Evolutionary conservation across 2,329 filamentous ascomycete genomes (phyloP).

Genomic region (Talaromyces sp.): DNA sequence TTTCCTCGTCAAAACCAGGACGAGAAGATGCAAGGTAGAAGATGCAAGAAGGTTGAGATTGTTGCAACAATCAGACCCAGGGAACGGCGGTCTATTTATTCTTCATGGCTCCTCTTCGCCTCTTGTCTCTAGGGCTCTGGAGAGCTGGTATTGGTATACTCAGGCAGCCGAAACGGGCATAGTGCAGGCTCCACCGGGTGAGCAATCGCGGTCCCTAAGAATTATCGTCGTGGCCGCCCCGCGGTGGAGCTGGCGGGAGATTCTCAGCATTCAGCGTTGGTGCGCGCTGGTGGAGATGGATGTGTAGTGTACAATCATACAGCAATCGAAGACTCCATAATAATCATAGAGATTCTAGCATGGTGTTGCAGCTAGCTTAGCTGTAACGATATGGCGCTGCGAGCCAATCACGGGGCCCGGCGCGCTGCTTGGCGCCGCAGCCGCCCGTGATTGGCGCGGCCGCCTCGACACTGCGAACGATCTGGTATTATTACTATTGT

Average conservation of each 20-base stretch:
- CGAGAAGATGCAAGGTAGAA: not conserved
- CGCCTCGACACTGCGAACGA: not conserved
- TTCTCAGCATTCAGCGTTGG: not conserved
- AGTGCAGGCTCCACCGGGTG: conserved; percentile 24
- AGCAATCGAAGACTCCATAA: not conserved
- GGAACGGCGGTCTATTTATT: conserved; percentile 8
- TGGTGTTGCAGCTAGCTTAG: not conserved
- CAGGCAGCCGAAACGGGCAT: conserved; percentile 13
- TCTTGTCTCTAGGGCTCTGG: not conserved
- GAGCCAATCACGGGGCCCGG: not conserved
- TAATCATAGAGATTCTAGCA: no score
- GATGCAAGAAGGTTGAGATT: not conserved
- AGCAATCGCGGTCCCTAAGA: conserved; percentile 32
- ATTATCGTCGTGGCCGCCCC: conserved; percentile 32
- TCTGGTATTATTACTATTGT: not conserved
- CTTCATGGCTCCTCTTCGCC: not conserved
- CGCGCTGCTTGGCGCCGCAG: not conserved
- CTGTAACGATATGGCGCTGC: not conserved
- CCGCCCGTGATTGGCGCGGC: not conserved
- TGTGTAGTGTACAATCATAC: not conserved
- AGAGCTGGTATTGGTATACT: not conserved
- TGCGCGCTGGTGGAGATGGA: not conserved
- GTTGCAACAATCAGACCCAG: not conserved
- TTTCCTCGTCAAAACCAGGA: not conserved
- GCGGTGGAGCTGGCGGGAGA: conserved; percentile 12